Percentiles rank a stretch among this genome's conserved stretches.
These are phyloP conservation scores for Pleurotus giganteus DNA, from an alignment of 768 basidiomycete genomes.

Conservation along the genomic window DNA sequence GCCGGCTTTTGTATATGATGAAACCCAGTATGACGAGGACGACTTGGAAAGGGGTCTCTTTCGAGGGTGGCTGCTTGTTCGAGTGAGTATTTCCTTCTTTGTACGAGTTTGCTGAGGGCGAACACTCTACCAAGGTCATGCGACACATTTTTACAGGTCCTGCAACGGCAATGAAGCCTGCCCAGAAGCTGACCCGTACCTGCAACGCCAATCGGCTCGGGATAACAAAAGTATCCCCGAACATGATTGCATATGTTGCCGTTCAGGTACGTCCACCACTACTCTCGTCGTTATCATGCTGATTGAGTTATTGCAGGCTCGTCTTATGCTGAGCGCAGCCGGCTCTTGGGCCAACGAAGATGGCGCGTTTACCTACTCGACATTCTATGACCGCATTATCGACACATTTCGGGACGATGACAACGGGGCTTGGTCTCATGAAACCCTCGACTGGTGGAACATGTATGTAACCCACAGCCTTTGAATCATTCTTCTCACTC, in stretches of 20 bases:
- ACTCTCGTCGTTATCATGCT: background rate
- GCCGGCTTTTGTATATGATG: constrained; percentile 6
- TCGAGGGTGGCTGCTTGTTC: constrained; percentile 4
- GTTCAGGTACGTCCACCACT: constrained; percentile 20
- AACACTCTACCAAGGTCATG: background rate
- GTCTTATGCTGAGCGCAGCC: constrained; percentile 18
- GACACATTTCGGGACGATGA: constrained; percentile 18
- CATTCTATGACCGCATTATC: constrained; percentile 19
- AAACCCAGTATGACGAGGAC: constrained; percentile 2
- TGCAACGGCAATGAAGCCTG: background rate
- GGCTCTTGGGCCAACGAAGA: constrained; percentile 14
- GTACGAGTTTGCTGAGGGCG: background rate
- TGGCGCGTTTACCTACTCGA: constrained; percentile 18
- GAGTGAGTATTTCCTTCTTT: constrained; percentile 1
- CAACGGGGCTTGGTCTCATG: background rate
- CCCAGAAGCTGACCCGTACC: background rate
- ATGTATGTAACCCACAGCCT: background rate
- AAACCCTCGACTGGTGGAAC: constrained; percentile 11
- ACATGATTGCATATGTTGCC: constrained; percentile 29
- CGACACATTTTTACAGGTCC: constrained; percentile 13
- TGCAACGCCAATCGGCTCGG: constrained; percentile 9
- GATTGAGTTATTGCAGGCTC: constrained; percentile 15
- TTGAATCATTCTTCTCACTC: background rate
- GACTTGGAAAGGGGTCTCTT: constrained; percentile 2
- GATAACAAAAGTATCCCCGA: constrained; percentile 19